Base-by-base conservation (phyloP, 495 filamentous ascomycete species). In the Xylaria curta region DNA sequence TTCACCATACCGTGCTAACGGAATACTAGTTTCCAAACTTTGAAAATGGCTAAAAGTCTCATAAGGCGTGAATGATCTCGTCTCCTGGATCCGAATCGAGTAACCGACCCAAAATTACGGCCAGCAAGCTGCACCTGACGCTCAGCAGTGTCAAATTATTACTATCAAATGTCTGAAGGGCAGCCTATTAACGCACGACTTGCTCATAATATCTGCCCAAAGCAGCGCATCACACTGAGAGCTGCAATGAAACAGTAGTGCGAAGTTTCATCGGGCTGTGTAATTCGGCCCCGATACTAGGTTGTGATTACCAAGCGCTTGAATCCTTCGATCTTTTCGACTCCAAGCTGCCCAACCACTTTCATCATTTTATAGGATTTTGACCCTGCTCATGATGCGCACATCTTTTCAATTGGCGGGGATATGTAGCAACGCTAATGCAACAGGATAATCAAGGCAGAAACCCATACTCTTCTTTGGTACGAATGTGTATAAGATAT, bases 401-500 rank as follows among this genome's bases (percentile, higher is more conserved):
- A 38, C 36, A 38, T 8, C 36, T 38, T 38, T 38, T 8, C 4
- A 38, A 8, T 8, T 38, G 36, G 36, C 36, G 36, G 36, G 36
- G 36, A 38, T 38, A 38, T 17, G 46, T 49, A 49, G 46, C 19
- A 49, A 49, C 19, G 19, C 19, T 49, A 49, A 49, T 49, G 46
- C 46, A 21, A n/a, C 46, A 49, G 19, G 7, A 49, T 49, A 49
- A 49, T 21, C 15, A n/a, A n/a, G 46, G 46, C 19, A 49, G 17
- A 49, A 49, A 0, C 19, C 19, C 19, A 26, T 5, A 38, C 53
- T 31, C 24, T 26, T 15, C 53, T 31, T 28, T 56, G 7, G 53
- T 28, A 31, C 53, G 24, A 56, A 56, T 28, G 53, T 56, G 24
- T 56, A 56, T 49, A 56, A 56, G 24, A 56, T 28, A 56, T 56